Evolutionary conservation across 768 basidiomycete genomes (phyloP).

Genomic region (Suillus tomentosus): DNA sequence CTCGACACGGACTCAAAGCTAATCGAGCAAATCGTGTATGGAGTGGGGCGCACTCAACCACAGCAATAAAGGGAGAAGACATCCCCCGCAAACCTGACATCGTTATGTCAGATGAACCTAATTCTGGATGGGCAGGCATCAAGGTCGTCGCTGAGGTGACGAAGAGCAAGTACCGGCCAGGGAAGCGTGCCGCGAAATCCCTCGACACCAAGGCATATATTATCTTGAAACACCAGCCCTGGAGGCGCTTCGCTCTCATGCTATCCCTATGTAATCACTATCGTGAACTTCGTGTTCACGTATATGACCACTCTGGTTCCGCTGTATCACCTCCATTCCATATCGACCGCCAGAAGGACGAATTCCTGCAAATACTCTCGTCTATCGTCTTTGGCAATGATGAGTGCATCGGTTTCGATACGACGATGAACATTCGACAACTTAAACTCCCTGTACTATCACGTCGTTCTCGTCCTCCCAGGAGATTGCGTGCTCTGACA

Average conservation of each 20-base stretch:
- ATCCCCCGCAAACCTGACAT: neutral
- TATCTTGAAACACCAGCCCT: neutral
- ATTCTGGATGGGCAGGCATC: too few relatives aligned
- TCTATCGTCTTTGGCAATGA: neutral
- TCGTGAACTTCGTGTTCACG: neutral
- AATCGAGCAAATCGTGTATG: neutral
- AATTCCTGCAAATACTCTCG: neutral
- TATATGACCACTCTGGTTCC: neutral
- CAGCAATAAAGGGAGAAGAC: neutral
- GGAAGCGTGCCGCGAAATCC: neutral
- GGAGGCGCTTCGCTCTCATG: neutral
- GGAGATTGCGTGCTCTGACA: neutral
- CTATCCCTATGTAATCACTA: neutral
- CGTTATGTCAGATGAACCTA: neutral
- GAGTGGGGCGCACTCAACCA: neutral
- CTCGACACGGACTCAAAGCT: neutral
- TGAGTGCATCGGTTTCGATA: neutral
- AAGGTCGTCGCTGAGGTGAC: too few relatives aligned
- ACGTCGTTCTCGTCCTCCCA: neutral
- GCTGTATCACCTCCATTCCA: neutral
- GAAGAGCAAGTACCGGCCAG: neutral
- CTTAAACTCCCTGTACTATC: neutral
- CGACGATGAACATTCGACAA: neutral
- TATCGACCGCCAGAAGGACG: neutral
- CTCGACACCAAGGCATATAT: neutral